Evolutionary conservation across 2,329 filamentous ascomycete genomes (phyloP), one percentile per base, ranked within the genome.

Genomic region (Pseudogymnoascus sp.): DNA sequence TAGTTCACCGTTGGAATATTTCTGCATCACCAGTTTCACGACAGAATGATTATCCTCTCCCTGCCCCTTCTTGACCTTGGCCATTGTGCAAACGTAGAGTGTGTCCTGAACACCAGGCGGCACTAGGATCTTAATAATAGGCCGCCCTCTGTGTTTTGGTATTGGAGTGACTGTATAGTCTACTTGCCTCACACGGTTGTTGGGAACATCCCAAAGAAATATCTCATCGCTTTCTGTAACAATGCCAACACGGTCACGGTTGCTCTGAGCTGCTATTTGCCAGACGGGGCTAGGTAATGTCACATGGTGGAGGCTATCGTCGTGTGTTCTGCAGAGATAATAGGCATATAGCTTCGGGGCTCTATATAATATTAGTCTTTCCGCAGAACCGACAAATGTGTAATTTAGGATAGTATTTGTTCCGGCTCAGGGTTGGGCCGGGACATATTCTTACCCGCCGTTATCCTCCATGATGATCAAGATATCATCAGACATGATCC

Each of bases 171-270:
- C 40, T 21, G 23, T 59, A 59, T 59, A 35, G 8, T 33, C 16
- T 59, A 60, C 8, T 31, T 56, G 40, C 21, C 31, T 23, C 25
- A 60, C 10, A 5, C 11, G 25, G 14, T 47, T 21, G 7, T 5
- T 53, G 23, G 23, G n/a, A 35, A 62, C 12, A 59, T 47, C 31
- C 61, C 61, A 62, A n/a, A 62, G 5, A 23, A 62, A 31, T 5
- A 62, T 53, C 16, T 62, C 44, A 7, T 21, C 23, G 23, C n/a
- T 16, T 4, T 16, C 14, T n/a, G 44, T 31, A 53, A 53, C 23
- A 31, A 28, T 8, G 23, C 61, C 28, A 14, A 59, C 50, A 21
- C 40, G 44, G 16, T 35, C 31, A 21, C 28, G 44, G 11, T 35
- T 14, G n/a, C 21, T 1, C 11, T 37, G 61, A 62, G 47, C 14